A percentile compares a stretch with the other conserved stretches of the same genome.
Evolutionary conservation across 2,329 filamentous ascomycete species (phyloP).

Genomic region (Fusarium graminum): DNA sequence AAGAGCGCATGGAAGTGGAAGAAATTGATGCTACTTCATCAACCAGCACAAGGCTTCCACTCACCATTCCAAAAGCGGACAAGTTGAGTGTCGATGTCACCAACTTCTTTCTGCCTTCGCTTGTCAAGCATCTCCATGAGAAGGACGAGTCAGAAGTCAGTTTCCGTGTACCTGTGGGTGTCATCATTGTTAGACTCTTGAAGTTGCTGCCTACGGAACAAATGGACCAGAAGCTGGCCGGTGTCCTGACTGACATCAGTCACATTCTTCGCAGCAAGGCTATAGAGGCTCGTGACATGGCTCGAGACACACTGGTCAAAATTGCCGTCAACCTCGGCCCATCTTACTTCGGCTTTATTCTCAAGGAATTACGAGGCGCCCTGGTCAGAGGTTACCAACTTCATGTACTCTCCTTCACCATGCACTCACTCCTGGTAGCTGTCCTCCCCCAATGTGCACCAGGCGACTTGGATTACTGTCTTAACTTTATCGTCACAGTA

Average conservation of each 20-base stretch:
- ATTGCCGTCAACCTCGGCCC: constrained; percentile 86
- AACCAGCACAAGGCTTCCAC: constrained; percentile 65
- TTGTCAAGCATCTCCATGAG: constrained; percentile 88
- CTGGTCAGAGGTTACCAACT: constrained; percentile 90
- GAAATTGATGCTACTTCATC: constrained; percentile 45
- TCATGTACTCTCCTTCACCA: constrained; percentile 93
- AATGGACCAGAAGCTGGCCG: constrained; percentile 80
- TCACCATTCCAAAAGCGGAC: constrained; percentile 73
- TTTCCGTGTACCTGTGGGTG: constrained; percentile 88
- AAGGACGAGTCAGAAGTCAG: constrained; percentile 97
- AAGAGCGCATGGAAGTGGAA: constrained; percentile 61
- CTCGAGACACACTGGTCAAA: constrained; percentile 86
- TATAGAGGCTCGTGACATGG: constrained; percentile 90
- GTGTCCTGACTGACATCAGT: constrained; percentile 90
- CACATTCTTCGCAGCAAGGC: constrained; percentile 92
- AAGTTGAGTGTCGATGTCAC: constrained; percentile 80
- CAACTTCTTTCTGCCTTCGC: constrained; percentile 79
- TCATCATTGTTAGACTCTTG: constrained; percentile 89
- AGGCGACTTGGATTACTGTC: constrained; percentile 90
- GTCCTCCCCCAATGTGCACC: constrained; percentile 79
- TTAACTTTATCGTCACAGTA: constrained; percentile 80
- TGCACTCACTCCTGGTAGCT: constrained; percentile 89
- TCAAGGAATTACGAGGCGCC: constrained; percentile 88
- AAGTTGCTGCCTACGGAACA: constrained; percentile 81
- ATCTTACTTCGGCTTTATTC: constrained; percentile 88